Base-by-base conservation (phyloP, 768 basidiomycete genomes). In the Boletellus ananas region DNA sequence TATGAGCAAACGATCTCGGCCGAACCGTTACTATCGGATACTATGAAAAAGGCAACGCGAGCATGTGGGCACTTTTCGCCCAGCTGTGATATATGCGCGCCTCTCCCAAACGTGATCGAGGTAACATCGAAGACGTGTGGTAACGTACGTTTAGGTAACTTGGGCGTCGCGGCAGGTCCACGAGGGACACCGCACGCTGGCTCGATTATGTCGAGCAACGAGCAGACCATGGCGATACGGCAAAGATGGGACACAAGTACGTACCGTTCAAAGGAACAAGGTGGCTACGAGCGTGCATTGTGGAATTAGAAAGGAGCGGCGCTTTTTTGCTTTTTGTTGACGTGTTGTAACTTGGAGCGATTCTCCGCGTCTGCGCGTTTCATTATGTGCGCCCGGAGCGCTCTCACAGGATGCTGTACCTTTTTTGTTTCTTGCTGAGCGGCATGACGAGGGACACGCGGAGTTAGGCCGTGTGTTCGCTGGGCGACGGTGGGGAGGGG, bases 371-470 rank as follows among this genome's bases (percentile, higher is more conserved):
- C 39, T 34, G 45, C 18, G 46, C 27, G 34, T 48, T 56, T 56
- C 38, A 52, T 62, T 59, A 56, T 57, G 53, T 56, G 11, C 17
- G 23, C 23, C 23, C 23, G n/a, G 43, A 10, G 42, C 17, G 21
- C 16, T 29, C 25, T 7, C 16, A 11, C 39, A 34, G 31, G 9
- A 16, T 7, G 27, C 27, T 29, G 27, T 29, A 7, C 10, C 27
- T 10, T 10, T 29, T 4, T 29, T 29, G 11, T 29, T 29, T 29
- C 29, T 29, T 25, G 43, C 4, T 17, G 43, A 18, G 50, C 50
- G 50, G 12, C 39, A 39, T 41, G 40, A 49, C 9, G 11, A 3
- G 34, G 55, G 12, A 29, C 17, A 52, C 56, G 59, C 52, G 60
- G 57, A 12, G 17, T 46, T 59, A 29, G 18, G 38, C 45, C 44